These are phyloP conservation scores for Colletotrichum sp. DNA, from an alignment of 2,329 filamentous ascomycete species.

Conservation along the genomic window DNA sequence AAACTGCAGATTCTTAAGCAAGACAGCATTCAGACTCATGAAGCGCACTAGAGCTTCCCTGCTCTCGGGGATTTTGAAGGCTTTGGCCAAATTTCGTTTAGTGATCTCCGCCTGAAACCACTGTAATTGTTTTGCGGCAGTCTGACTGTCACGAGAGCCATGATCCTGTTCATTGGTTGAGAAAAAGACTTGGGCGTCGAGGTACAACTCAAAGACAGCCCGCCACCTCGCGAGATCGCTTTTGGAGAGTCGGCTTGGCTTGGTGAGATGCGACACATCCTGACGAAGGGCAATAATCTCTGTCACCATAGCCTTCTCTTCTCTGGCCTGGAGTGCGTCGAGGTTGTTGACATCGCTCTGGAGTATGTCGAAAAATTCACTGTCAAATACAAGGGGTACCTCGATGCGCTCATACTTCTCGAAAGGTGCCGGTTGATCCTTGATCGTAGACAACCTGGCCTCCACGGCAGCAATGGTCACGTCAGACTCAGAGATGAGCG, in stretches of 20 bases:
- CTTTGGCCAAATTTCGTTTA: conserved; percentile 60
- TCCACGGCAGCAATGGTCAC: neutral
- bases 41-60: conserved; percentile 70
- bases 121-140: conserved; percentile 70
- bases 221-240: conserved; percentile 79
- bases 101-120: conserved; percentile 75
- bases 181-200: conserved; percentile 83
- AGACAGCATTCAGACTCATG: conserved; percentile 71
- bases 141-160: conserved; percentile 67
- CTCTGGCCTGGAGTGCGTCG: conserved; percentile 69
- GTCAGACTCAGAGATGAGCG: neutral
- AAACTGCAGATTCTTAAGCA: conserved; percentile 83
- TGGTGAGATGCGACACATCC: conserved; percentile 67
- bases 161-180: conserved; percentile 75
- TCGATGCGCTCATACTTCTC: conserved; percentile 55
- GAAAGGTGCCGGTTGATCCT: neutral
- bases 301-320: conserved; percentile 66
- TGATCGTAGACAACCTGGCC: conserved; percentile 20
- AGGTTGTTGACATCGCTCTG: conserved; percentile 73
- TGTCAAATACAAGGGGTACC: conserved; percentile 77
- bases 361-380: conserved; percentile 80
- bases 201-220: conserved; percentile 80
- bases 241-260: conserved; percentile 65
- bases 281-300: conserved; percentile 70
- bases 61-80: conserved; percentile 72